Conservation (phyloP, 768 basidiomycete species). For the Mycena rebaudengoi region DNA sequence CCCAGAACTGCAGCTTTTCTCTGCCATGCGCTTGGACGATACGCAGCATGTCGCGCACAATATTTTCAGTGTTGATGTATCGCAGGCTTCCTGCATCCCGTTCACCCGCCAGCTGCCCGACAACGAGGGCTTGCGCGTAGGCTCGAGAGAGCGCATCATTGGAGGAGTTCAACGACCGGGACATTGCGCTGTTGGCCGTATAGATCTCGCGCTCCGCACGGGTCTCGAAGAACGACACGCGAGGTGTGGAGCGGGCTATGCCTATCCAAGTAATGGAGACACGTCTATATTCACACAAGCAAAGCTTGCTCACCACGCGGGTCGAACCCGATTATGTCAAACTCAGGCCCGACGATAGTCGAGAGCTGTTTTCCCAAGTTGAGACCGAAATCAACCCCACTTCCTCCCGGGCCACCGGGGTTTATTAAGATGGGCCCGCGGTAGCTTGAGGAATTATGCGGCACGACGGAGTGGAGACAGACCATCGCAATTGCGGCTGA, state of each 20-base stretch:
- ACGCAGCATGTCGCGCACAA: conserved; percentile 27
- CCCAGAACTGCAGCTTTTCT: conserved; percentile 25
- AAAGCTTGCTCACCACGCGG: conserved; percentile 27
- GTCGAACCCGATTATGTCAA: conserved; percentile 32
- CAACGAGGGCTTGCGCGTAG: conserved; percentile 14
- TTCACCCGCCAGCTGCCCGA: conserved; percentile 9
- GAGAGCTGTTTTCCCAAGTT: not conserved
- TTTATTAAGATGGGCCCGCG: conserved; percentile 31
- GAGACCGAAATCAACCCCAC: conserved; percentile 18
- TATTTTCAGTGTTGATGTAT: conserved; percentile 26
- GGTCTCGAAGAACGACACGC: conserved; percentile 18
- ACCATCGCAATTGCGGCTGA: conserved; percentile 26
- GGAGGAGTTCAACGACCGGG: conserved; percentile 12
- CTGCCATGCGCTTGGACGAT: conserved; percentile 21
- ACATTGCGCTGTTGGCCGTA: too few species aligned
- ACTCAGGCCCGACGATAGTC: conserved; percentile 28
- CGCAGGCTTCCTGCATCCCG: conserved; percentile 19
- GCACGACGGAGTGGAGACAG: conserved; percentile 17
- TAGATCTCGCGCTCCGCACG: conserved; percentile 18
- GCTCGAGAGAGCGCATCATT: conserved; percentile 1
- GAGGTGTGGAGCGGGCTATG: conserved; percentile 21
- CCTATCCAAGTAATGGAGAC: not conserved
- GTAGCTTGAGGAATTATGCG: conserved; percentile 19
- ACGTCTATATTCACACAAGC: not conserved
- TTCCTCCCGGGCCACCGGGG: conserved; percentile 30